phyloP scores from a whole-genome alignment of 257 asterid genomes.

The Jaltomata sinuosa region DNA sequence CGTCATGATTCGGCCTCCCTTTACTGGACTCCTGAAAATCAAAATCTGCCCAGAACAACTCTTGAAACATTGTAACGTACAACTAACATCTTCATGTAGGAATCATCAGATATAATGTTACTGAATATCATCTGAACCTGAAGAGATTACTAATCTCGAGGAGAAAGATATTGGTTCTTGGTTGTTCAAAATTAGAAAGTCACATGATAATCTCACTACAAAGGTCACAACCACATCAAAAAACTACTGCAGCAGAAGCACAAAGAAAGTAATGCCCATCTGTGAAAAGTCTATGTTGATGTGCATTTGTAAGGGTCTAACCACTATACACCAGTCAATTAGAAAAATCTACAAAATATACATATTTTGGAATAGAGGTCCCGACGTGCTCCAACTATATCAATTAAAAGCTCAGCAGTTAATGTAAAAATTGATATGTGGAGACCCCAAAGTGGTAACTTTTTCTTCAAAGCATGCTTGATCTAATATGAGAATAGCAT shows the following conservation, averaged over 20 bases:
- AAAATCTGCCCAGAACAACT: conserved; percentile 26
- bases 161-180: background rate
- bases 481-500: background rate
- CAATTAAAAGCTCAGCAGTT: background rate
- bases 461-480: background rate
- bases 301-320: background rate
- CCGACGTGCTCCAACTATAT: background rate
- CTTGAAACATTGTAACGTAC: conserved; percentile 20
- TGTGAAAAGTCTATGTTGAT: background rate
- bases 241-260: background rate
- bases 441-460: background rate
- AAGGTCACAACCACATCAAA: background rate
- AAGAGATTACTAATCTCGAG: conserved; percentile 7
- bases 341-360: background rate
- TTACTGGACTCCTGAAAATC: conserved; percentile 40
- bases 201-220: background rate
- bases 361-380: background rate
- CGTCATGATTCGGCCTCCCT: conserved; percentile 37
- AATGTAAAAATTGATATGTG: background rate
- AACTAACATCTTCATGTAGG: conserved; percentile 15
- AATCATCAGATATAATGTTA: conserved; percentile 15
- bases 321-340: background rate
- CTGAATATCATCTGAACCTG: conserved; percentile 10
- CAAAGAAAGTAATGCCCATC: background rate
- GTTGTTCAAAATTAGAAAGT: background rate